Evolutionary conservation across 164 flowering plant genomes (phyloP), one percentile per base, ranked within the genome.

Genomic region (Umbellularia californica): DNA sequence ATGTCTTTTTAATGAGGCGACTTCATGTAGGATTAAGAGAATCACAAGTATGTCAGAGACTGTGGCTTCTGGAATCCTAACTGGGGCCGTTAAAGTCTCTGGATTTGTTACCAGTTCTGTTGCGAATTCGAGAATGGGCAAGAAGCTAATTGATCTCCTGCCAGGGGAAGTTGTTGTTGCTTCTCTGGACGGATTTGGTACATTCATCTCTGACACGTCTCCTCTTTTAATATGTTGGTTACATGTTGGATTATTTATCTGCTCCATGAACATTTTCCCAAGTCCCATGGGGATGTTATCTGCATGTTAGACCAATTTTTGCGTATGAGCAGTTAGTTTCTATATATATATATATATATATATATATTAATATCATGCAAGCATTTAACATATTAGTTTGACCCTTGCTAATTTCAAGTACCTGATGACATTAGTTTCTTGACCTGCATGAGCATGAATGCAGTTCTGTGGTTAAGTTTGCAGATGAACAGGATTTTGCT

Each of bases 81-180:
- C 92, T 23, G 99, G 99, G 35, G 97, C 91, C 24, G 82, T 92
- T 22, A 92, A 85, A 79, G 94, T 95, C 23, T 82, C 97, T 68
- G 97, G 97, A 5, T 87, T 85, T 72, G 83, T 95, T 77, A 87
- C 95, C 11, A 84, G 95, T 63, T 80, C 95, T 11, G 73, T 95
- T 62, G 94, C 82, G 25, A 93, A 95, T 78, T 91, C 98, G 5
- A 84, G 77, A 80, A 84, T 74, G 0, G 99, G 99, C 22, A 88
- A 93, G 88, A 93, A 88, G 72, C 87, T 93, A 72, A 89, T 93
- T 79, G 72, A 92, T 75, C 88, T 90, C 64, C 74, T 93, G 50
- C 99, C 98, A 7, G 99, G 98, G 27, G 98, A 95, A 76, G 87
- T 95, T 15, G 81, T 91, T 15, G 88, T 92, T 67, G 99, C 99